Base-by-base conservation (phyloP, 768 basidiomycete genomes). In the Podaxis sp. region DNA sequence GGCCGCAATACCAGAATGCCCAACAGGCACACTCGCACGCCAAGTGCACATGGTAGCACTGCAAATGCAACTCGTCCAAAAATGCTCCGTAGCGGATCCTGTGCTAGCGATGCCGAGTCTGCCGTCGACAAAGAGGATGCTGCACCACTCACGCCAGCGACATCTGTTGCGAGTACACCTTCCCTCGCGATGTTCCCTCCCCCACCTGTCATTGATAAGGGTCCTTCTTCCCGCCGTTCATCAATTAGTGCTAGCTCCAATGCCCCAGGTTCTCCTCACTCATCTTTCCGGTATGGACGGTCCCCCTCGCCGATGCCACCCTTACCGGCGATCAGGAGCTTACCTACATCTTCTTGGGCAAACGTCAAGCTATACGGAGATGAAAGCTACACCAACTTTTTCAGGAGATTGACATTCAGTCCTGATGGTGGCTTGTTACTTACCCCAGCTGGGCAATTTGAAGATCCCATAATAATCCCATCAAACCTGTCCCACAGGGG, bases 361-460 rank as follows among this genome's bases (percentile, higher is more conserved):
- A 81, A 79, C 46, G 85, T 93, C 61, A 88, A 88, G 69, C 77
- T 99, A 13, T 99, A 98, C 68, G 94, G 95, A 50, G 96, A 98
- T 72, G 95, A 98, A 72, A 91, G 88, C 65, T 93, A 86, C 68
- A 94, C 93, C 3, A 94, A 95, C 67, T 99, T 98, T 77, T 99
- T 98, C 81, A 79, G 97, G 28, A 83, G 97, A 37, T 77, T 99
- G 62, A 89, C 90, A 10, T 99, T 98, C 75, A 94, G 93, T 57
- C 93, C 96, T 1, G 97, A 99, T 70, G 97, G 97, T 0, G 92
- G 89, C 9, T 78, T 99, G 37, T 80, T 99, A 48, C 77, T 98
- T 65, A 98, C 97, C 0, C 97, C 97, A 0, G 96, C 97, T 1
- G 97, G 97, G 0, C 92, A 96, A 69, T 98, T 97, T 67, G 95